A percentile compares a stretch with the other conserved stretches of the same genome.
phyloP scores from a whole-genome alignment of 2,329 filamentous ascomycete species.

The Exophiala oligosperma region DNA sequence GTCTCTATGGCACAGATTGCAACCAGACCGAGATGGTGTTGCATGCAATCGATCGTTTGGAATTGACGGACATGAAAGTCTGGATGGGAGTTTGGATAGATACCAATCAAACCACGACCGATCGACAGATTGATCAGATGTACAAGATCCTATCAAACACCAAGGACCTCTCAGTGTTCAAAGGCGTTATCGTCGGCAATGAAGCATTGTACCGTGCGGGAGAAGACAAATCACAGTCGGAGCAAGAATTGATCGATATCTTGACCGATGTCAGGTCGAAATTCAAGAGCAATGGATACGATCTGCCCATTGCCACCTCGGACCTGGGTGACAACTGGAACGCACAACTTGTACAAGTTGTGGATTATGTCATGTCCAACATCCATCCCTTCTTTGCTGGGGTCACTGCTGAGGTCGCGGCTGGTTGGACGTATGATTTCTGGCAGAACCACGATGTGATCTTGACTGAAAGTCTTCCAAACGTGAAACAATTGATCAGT shows the following conservation, averaged over 20 bases:
- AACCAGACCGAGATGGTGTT: conserved; percentile 96
- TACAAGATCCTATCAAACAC: conserved; percentile 71
- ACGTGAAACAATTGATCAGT: conserved; percentile 73
- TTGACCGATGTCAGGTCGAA: conserved; percentile 71
- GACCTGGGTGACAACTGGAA: conserved; percentile 91
- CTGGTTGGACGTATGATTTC: conserved; percentile 79
- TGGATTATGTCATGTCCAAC: conserved; percentile 93
- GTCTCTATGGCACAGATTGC: conserved; percentile 93
- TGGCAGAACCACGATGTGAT: conserved; percentile 70
- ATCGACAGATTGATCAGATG: conserved; percentile 78
- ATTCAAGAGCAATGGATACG: conserved; percentile 64
- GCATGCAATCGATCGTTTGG: conserved; percentile 73
- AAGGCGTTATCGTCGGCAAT: conserved; percentile 64
- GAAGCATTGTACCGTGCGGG: conserved; percentile 60
- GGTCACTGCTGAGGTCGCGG: conserved; percentile 65
- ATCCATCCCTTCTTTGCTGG: conserved; percentile 96
- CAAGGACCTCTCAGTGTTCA: conserved; percentile 51
- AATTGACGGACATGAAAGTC: conserved; percentile 74
- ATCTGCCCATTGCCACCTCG: conserved; percentile 78
- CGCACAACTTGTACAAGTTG: conserved; percentile 62
- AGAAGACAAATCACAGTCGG: conserved; percentile 60
- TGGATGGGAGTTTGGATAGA: conserved; percentile 97
- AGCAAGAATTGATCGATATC: conserved; percentile 61
- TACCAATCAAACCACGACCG: conserved; percentile 77
- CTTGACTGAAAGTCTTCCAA: conserved; percentile 60